These are phyloP conservation scores for Tylopilus rubrobrunneus DNA, from an alignment of 768 basidiomycete genomes.

Conservation along the genomic window DNA sequence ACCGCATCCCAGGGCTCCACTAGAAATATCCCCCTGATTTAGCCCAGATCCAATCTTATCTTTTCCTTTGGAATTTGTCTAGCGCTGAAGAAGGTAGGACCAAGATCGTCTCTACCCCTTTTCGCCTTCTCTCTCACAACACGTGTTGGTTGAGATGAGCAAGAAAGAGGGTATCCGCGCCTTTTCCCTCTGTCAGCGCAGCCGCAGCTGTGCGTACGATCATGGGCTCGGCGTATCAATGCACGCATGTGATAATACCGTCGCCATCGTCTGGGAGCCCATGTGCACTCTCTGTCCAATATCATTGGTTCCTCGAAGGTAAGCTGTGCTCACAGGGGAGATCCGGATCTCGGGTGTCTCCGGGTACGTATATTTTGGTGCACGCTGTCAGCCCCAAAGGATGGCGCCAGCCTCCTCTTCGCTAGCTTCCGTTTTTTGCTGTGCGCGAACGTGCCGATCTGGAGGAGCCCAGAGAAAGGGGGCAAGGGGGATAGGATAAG, in stretches of 20 bases:
- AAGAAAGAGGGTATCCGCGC: constrained; percentile 16
- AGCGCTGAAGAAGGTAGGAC: constrained; percentile 2
- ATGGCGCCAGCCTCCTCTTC: neutral
- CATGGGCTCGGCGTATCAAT: constrained; percentile 2
- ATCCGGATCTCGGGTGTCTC: constrained; percentile 18
- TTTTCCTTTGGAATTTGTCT: constrained; percentile 13
- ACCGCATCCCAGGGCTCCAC: neutral
- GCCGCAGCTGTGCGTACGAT: neutral
- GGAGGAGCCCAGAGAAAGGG: constrained; percentile 3
- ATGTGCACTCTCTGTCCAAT: neutral
- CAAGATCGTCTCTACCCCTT: constrained; percentile 10
- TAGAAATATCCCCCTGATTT: constrained; percentile 3
- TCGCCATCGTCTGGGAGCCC: neutral
- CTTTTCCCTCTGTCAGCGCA: constrained; percentile 6
- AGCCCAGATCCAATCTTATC: constrained; percentile 26
- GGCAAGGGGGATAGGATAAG: neutral
- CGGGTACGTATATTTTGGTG: neutral
- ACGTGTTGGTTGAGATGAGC: constrained; percentile 20
- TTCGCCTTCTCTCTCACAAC: constrained; percentile 8
- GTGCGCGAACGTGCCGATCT: constrained; percentile 6
- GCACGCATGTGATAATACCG: constrained; percentile 9
- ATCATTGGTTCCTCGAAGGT: neutral
- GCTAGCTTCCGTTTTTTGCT: neutral
- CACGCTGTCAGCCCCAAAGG: no score
- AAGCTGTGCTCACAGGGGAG: neutral